A percentile compares a stretch with the other conserved stretches of the same genome.
Evolutionary conservation across 192 early-diverging fungal species (phyloP).

Genomic region (Dimargaris cristalligena): DNA sequence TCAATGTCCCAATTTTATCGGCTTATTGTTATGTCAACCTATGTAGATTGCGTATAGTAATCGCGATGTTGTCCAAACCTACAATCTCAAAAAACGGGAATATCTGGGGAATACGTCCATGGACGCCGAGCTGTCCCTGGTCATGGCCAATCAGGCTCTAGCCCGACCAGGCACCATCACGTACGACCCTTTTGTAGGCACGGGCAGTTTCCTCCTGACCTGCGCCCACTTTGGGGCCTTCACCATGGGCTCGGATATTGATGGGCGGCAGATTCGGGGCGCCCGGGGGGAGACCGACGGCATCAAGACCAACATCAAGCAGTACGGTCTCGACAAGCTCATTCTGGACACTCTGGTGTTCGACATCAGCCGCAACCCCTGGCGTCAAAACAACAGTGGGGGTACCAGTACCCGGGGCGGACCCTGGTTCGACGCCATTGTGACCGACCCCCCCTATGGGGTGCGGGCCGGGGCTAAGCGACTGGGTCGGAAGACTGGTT

Average conservation of each 20-base stretch:
- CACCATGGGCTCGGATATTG: slow-evolving; percentile 90
- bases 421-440: slow-evolving; percentile 72
- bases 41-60: slow-evolving; percentile 45
- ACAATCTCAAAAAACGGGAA: slow-evolving; percentile 84
- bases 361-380: slow-evolving; percentile 79
- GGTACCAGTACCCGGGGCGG: background rate
- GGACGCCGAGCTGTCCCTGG: slow-evolving; percentile 92
- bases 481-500: slow-evolving; percentile 44
- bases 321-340: slow-evolving; percentile 54
- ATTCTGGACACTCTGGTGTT: slow-evolving; percentile 72
- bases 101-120: slow-evolving; percentile 95
- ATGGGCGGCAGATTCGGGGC: slow-evolving; percentile 92
- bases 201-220: slow-evolving; percentile 81
- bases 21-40: background rate
- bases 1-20: background rate
- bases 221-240: slow-evolving; percentile 86
- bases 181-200: slow-evolving; percentile 96
- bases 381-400: slow-evolving; percentile 26
- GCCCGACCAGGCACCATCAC: slow-evolving; percentile 55
- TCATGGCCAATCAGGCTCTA: slow-evolving; percentile 91
- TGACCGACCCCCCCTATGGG: slow-evolving; percentile 90
- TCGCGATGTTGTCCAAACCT: slow-evolving; percentile 55
- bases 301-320: slow-evolving; percentile 62
- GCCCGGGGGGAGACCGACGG: slow-evolving; percentile 28
- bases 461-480: slow-evolving; percentile 93